These are phyloP conservation scores for Tolypocladium ophioglossoides DNA, from an alignment of 2,329 filamentous ascomycete genomes.

Conservation along the genomic window DNA sequence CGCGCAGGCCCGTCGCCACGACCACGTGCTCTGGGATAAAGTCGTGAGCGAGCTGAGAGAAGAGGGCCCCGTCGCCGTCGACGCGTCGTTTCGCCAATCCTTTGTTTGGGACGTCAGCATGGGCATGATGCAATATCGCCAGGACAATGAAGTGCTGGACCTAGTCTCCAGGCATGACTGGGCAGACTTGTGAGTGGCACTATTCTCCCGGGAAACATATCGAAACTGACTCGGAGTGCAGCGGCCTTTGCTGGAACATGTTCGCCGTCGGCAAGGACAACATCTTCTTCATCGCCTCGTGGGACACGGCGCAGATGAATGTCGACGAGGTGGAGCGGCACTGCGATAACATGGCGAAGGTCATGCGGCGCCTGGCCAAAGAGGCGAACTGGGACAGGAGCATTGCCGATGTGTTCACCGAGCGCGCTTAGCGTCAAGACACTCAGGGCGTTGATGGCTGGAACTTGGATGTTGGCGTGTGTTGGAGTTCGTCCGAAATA, in stretches of 20 bases:
- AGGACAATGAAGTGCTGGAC: conserved; percentile 14
- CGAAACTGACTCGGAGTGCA: conserved; percentile 4
- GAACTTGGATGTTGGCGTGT: too few relatives aligned
- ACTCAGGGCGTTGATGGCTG: too few relatives aligned
- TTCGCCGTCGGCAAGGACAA: conserved; percentile 22
- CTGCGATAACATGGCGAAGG: conserved; percentile 18
- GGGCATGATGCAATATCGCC: conserved; percentile 11
- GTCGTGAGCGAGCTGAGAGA: conserved; percentile 20
- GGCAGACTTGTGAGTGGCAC: conserved; percentile 24
- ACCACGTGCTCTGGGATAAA: conserved; percentile 24
- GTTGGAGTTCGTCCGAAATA: too few relatives aligned
- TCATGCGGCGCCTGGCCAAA: conserved; percentile 17
- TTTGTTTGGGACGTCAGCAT: conserved; percentile 29
- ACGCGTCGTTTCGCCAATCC: conserved; percentile 24
- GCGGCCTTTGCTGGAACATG: conserved; percentile 27
- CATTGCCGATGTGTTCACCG: not conserved
- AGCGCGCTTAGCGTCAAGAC: too few relatives aligned
- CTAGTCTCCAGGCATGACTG: conserved; percentile 24
- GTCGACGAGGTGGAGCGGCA: conserved; percentile 17
- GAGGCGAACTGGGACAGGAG: conserved; percentile 15
- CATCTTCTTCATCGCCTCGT: conserved; percentile 25
- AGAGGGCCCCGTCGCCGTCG: conserved; percentile 18
- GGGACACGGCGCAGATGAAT: conserved; percentile 30
- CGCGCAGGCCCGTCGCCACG: conserved; percentile 12
- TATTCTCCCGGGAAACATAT: too few relatives aligned